phyloP scores from a whole-genome alignment of 2,329 filamentous ascomycete species.

The Colletotrichum noveboracense region DNA sequence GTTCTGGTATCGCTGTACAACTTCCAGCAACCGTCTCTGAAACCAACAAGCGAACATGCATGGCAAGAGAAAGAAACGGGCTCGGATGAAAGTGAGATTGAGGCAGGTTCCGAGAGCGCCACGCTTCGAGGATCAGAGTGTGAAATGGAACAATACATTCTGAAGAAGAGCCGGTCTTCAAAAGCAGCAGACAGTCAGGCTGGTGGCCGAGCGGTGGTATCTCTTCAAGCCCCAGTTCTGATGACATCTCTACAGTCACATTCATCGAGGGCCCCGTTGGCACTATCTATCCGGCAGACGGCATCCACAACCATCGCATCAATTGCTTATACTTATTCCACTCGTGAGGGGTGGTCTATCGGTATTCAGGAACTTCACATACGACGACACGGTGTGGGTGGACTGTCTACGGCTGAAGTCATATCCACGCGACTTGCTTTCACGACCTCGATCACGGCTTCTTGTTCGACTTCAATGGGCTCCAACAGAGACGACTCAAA shows the following conservation, averaged over 20 bases:
- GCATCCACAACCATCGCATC: slow-evolving; percentile 73
- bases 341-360: slow-evolving; percentile 82
- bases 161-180: neutral
- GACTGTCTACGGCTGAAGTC: slow-evolving; percentile 33
- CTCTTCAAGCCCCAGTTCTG: slow-evolving; percentile 54
- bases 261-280: slow-evolving; percentile 78
- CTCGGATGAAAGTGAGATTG: neutral
- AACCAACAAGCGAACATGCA: neutral
- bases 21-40: slow-evolving; percentile 45
- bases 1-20: slow-evolving; percentile 80
- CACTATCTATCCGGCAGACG: slow-evolving; percentile 79
- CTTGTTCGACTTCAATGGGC: neutral
- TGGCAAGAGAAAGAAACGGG: neutral
- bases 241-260: slow-evolving; percentile 83
- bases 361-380: slow-evolving; percentile 90
- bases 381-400: slow-evolving; percentile 23
- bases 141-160: neutral
- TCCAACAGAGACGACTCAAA: neutral
- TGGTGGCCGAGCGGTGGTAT: neutral
- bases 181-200: neutral
- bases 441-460: slow-evolving; percentile 34
- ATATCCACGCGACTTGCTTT: slow-evolving; percentile 45
- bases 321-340: slow-evolving; percentile 84
- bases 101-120: slow-evolving; percentile 1
- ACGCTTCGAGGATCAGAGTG: slow-evolving; percentile 4